Conservation (phyloP, 768 basidiomycete species). For the Hysterangium stoloniferum region DNA sequence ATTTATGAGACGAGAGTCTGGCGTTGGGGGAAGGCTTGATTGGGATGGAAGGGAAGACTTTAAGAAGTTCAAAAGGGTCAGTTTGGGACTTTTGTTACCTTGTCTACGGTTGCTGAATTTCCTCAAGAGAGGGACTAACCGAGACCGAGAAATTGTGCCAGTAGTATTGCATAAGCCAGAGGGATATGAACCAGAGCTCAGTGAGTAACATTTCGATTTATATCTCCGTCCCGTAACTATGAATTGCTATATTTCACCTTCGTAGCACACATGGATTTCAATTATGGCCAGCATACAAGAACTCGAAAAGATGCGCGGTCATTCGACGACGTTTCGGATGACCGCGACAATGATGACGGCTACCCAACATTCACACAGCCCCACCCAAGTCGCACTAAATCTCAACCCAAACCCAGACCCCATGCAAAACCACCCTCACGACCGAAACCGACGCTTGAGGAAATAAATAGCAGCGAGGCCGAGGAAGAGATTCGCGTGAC, state of each 20-base stretch:
- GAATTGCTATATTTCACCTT: neutral
- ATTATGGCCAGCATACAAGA: no score
- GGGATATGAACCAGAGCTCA: constrained; percentile 46
- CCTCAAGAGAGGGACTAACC: constrained; percentile 23
- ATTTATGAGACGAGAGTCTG: constrained; percentile 14
- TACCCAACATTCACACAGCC: constrained; percentile 14
- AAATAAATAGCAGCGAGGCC: constrained; percentile 33
- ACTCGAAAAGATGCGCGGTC: neutral
- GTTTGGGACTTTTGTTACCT: constrained; percentile 14
- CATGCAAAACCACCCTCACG: constrained; percentile 14
- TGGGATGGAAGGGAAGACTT: constrained; percentile 56
- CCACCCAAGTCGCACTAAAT: constrained; percentile 20
- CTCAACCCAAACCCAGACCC: constrained; percentile 17
- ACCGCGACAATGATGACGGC: neutral
- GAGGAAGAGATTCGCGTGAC: constrained; percentile 6
- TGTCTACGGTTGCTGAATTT: constrained; percentile 20
- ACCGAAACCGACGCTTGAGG: constrained; percentile 28
- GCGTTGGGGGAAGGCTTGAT: constrained; percentile 20
- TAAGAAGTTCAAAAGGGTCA: constrained; percentile 75
- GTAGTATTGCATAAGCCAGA: constrained; percentile 43
- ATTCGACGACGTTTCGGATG: constrained; percentile 1
- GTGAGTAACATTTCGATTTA: constrained; percentile 26
- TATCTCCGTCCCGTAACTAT: neutral
- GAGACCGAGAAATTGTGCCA: constrained; percentile 35
- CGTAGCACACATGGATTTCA: neutral